Evolutionary conservation across 1,284 basidiomycete species (phyloP), one percentile per base, ranked within the genome.

Genomic region (Lentinus polychrous): DNA sequence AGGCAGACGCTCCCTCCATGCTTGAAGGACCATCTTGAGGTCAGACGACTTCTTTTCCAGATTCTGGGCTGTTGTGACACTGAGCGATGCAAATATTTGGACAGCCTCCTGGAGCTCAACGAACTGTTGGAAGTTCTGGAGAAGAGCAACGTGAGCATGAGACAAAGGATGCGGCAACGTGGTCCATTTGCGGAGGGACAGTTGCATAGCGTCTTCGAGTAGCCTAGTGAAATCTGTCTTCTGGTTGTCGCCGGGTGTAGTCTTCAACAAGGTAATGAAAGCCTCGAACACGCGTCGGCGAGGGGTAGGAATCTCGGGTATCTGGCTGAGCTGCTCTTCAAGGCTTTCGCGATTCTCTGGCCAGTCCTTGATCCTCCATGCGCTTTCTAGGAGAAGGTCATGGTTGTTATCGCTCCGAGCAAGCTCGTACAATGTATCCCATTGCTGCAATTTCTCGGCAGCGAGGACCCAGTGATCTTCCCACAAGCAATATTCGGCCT

Each of bases 381-480:
- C 93, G 59, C 94, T 91, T 67, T 99, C 96, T 42, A 99, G 77
- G 57, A 94, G 74, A 37, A 99, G 72, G 62, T 99, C 96, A 50
- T 93, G 82, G 64, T 99, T 96, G 45, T 83, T 83, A 66, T 99
- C 96, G 46, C 78, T 83, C 56, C 86, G 86, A 1, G 94, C 94
- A n/a, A 99, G 78, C 43, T 98, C 94, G 52, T 90, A 83, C 14
- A 99, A 75, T 34, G 91, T 81, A 52, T 99, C 96, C 96, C 96
- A 99, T 60, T 98, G 89, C 65, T 99, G 96, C 22, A 99, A 73
- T 69, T 99, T 99, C 67, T 96, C 91, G 0, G 94, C 89, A 3
- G 94, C 83, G 14, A 96, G 72, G 52, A 99, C 91, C 96, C 97
- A 99, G 66, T 99, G 96, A 64, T 99, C 97, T 66, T 99, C 96